Evolutionary conservation across 805 yeast genomes (phyloP), one percentile per base, ranked within the genome.

Genomic region (Maudiozyma turicensis): DNA sequence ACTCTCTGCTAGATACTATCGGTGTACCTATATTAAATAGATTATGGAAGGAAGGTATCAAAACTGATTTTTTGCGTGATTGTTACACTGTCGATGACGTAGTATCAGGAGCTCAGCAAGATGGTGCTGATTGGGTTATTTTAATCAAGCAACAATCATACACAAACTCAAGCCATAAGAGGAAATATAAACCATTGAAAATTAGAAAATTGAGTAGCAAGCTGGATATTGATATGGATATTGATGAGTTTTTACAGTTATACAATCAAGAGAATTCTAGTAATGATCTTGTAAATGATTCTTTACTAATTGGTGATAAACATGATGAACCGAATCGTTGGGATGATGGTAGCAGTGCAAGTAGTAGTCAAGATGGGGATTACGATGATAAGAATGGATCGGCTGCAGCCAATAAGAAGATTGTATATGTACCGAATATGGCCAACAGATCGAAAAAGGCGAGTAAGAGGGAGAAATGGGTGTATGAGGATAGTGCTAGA

Each of bases 381-480:
- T 49, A 48, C 28, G 58, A 56, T 29, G 59, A 54, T 7, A 56
- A 54, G 31, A 52, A 49, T 30, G 50, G 49, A 35, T 32, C 47
- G 1, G 53, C 53, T 11, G 50, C 52, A 3, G 44, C 47, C 28
- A 58, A 54, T 45, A 88, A 82, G 55, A 81, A 78, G 47, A 82
- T 84, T 8, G 68, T 76, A 0, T 76, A 82, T 46, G 83, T 91
- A 2, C 78, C 87, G 1, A 87, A 87, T 58, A 87, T 86, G 57
- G 90, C 93, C 1, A 86, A 87, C 4, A 77, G 84, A 63, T 84
- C 93, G 20, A 80, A 80, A 45, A 86, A 84, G 62, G 78, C 80
- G 51, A 86, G 82, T 60, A 83, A 82, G 59, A 80, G 78, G 60
- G 95, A 86, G 52, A 81, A 77, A 57, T 86, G 84, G 87, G 80